Base-by-base conservation (phyloP, 495 filamentous ascomycete species). In the Cercophora scortea region DNA sequence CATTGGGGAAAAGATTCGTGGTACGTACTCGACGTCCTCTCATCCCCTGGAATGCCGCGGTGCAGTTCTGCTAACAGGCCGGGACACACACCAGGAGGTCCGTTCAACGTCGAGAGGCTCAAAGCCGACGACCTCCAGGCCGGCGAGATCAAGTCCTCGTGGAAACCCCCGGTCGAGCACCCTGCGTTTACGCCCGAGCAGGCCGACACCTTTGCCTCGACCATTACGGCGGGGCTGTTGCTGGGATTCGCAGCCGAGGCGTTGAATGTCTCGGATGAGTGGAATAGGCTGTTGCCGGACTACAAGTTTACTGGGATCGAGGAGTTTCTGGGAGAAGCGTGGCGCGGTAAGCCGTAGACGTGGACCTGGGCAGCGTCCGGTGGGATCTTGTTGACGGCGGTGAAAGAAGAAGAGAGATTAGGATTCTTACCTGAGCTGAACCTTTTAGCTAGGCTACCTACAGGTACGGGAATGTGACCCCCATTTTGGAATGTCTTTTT, bases 271-370 rank as follows among this genome's bases (percentile, higher is more conserved):
- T 76, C 73, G 18, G 73, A 80, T 49, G 77, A 76, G 55, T 76
- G 66, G 60, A 84, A 83, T 57, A 60, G 61, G 19, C 50, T 82
- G 32, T 57, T 83, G 18, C 76, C 79, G 0, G 72, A 79, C 17
- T 79, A 74, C 49, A 50, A 76, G 59, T 79, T 82, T 50, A 74
- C 68, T 12, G n/a, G 57, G n/a, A 55, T 65, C 6, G 73, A 78
- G 53, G 68, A 70, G 0, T 83, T 82, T 47, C 55, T 83, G 43
- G 16, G 15, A 18, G 41, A 42, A 7, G 10, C 11, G 7, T 40
- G 38, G 38, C 25, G 25, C 25, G 5, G 5, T 25, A 25, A 25
- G 25, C 25, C 25, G 25, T 25, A 25, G 25, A 25, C 25, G 25
- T 25, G 25, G 25, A 25, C 25, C 2, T 25, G 25, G 25, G 5